Percentiles rank a stretch among this genome's conserved stretches.
phyloP scores from a whole-genome alignment of 805 yeast species.

The Schwanniomyces polymorphus region DNA sequence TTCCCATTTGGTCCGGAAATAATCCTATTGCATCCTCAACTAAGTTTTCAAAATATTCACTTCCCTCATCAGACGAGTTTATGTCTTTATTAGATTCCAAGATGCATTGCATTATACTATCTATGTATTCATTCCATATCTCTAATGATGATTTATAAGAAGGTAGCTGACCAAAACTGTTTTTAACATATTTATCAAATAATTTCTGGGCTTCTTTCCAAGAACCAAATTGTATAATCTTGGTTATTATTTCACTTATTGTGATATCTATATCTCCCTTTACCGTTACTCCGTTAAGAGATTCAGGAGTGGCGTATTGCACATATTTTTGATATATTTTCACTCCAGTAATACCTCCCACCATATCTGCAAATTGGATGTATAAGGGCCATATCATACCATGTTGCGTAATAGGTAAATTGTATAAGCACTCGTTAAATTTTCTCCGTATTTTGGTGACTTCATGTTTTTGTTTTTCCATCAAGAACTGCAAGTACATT shows the following conservation, averaged over 20 bases:
- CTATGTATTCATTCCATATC: constrained; percentile 47
- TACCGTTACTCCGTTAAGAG: constrained; percentile 5
- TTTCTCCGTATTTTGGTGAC: constrained; percentile 39
- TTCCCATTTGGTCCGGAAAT: constrained; percentile 63
- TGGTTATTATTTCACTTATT: constrained; percentile 30
- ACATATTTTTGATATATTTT: constrained; percentile 29
- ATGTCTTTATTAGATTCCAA: constrained; percentile 1
- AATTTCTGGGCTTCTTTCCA: constrained; percentile 21
- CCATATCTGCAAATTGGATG: constrained; percentile 52
- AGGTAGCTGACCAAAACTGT: constrained; percentile 23
- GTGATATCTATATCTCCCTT: constrained; percentile 7
- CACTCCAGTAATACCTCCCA: constrained; percentile 42
- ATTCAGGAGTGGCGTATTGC: constrained; percentile 21
- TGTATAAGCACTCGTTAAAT: constrained; percentile 51
- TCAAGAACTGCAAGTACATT: constrained; percentile 46
- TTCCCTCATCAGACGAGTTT: constrained; percentile 8
- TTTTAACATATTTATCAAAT: constrained; percentile 32
- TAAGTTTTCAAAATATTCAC: constrained; percentile 25
- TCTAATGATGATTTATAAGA: constrained; percentile 46
- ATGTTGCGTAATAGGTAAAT: constrained; percentile 54
- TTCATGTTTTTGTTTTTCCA: constrained; percentile 24
- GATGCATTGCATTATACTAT: constrained; percentile 26
- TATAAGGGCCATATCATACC: constrained; percentile 41
- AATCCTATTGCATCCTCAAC: constrained; percentile 12
- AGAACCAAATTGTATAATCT: constrained; percentile 31